A percentile compares a stretch with the other conserved stretches of the same genome.
Conservation (phyloP, 2,329 filamentous ascomycete species). For the Aspergillus melleus region DNA sequence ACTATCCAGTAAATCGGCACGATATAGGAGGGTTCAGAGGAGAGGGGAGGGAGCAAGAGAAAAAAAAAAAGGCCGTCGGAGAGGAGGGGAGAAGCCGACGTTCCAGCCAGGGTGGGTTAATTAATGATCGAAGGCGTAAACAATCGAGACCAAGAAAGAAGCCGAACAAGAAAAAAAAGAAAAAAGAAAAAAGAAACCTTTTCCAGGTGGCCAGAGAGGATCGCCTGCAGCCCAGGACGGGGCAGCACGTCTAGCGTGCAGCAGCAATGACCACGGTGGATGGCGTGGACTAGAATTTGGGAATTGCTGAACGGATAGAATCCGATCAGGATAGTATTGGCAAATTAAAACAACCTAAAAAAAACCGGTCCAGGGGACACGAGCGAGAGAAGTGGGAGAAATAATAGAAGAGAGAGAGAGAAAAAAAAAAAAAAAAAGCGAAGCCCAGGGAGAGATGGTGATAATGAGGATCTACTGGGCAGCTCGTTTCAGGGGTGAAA, state of each 20-base stretch:
- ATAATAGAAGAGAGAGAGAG: slow-evolving; percentile 1
- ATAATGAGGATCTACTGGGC: slow-evolving; percentile 26
- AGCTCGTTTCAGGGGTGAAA: slow-evolving; percentile 26
- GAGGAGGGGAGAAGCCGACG: not conserved
- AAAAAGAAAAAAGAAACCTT: slow-evolving; percentile 4
- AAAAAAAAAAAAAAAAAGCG: slow-evolving; percentile 6
- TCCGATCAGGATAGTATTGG: slow-evolving; percentile 1
- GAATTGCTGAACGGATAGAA: slow-evolving; percentile 1
- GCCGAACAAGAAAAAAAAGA: slow-evolving; percentile 5
- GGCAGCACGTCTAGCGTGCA: slow-evolving; percentile 26
- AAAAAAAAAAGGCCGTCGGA: not conserved
- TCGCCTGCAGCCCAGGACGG: slow-evolving; percentile 20
- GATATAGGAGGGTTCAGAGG: slow-evolving; percentile 2
- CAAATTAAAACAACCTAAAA: not conserved
- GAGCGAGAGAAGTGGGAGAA: slow-evolving; percentile 4
- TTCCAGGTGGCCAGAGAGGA: slow-evolving; percentile 19
- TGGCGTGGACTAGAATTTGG: slow-evolving; percentile 6
- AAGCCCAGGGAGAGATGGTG: slow-evolving; percentile 7
- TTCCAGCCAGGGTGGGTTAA: not conserved
- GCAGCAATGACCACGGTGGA: slow-evolving; percentile 13
- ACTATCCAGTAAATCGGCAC: not conserved
- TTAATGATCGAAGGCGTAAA: not conserved
- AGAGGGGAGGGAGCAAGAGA: slow-evolving; percentile 2
- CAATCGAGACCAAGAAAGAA: slow-evolving; percentile 6
- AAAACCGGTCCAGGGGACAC: not conserved